Evolutionary conservation across 2,329 filamentous ascomycete genomes (phyloP).

Genomic region (Aspergillus quadrilineatus): DNA sequence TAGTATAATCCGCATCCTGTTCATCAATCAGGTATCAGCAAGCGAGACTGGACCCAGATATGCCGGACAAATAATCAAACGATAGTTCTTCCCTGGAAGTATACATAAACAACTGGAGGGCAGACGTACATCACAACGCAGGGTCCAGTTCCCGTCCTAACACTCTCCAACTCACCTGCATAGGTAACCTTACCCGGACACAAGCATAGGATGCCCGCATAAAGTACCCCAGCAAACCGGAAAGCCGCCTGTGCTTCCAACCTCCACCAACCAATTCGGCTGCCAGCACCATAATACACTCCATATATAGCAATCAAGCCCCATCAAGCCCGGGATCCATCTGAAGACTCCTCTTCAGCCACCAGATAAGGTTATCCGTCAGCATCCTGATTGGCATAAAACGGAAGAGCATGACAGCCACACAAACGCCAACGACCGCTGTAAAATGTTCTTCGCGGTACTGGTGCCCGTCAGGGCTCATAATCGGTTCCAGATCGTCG

Average conservation of each 20-base stretch:
- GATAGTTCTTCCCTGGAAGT: too few species aligned
- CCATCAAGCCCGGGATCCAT: not conserved
- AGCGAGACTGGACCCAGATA: too few species aligned
- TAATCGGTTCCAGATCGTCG: not conserved
- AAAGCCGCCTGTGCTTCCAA: not conserved
- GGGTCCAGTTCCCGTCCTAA: not conserved
- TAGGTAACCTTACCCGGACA: not conserved
- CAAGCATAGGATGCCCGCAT: not conserved
- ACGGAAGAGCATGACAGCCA: not conserved
- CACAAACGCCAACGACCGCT: too few species aligned
- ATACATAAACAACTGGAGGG: too few species aligned
- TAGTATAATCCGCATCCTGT: not conserved
- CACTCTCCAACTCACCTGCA: not conserved
- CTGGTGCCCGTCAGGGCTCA: not conserved
- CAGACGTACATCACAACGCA: not conserved
- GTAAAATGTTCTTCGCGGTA: not conserved
- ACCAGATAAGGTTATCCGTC: not conserved
- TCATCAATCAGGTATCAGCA: too few species aligned
- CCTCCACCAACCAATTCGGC: not conserved
- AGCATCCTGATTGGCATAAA: not conserved
- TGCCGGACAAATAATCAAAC: too few species aligned
- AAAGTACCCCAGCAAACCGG: not conserved
- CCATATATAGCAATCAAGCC: not conserved
- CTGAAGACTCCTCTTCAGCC: not conserved
- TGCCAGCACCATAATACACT: not conserved